phyloP scores from a whole-genome alignment of 2,329 filamentous ascomycete species.

The Akanthomyces dipterigenus region DNA sequence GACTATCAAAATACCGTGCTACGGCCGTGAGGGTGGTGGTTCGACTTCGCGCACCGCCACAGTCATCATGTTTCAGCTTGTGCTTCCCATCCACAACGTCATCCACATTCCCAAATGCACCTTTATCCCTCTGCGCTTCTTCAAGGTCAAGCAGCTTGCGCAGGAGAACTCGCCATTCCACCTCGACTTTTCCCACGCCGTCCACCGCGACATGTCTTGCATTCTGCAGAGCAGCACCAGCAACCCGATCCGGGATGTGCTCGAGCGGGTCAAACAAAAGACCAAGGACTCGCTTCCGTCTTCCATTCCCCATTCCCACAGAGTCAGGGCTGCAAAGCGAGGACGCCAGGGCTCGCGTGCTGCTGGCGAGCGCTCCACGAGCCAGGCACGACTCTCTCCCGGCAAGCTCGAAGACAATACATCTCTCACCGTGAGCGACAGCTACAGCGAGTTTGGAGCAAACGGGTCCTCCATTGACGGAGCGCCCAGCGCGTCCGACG shows the following conservation, averaged over 20 bases:
- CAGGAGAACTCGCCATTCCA: slow-evolving; percentile 48
- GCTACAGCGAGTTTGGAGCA: background rate
- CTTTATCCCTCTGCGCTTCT: slow-evolving; percentile 58
- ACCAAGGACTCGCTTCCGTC: background rate
- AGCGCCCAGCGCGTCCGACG: background rate
- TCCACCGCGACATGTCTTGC: slow-evolving; percentile 55
- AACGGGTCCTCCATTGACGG: slow-evolving; percentile 5
- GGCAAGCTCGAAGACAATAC: slow-evolving; percentile 12
- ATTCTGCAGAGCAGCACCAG: slow-evolving; percentile 27
- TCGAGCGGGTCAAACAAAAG: background rate
- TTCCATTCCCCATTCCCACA: background rate
- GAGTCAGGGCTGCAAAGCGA: background rate
- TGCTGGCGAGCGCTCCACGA: background rate
- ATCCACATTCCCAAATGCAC: slow-evolving; percentile 44
- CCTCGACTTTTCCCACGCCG: slow-evolving; percentile 51
- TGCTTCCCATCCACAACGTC: slow-evolving; percentile 55
- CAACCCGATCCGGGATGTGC: background rate
- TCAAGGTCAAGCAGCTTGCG: slow-evolving; percentile 59
- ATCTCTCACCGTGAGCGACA: background rate
- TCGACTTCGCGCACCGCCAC: slow-evolving; percentile 8
- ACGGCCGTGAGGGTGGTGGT: slow-evolving; percentile 16
- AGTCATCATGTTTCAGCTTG: slow-evolving; percentile 51
- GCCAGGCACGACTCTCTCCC: slow-evolving; percentile 17
- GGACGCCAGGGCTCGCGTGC: background rate
- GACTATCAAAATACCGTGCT: slow-evolving; percentile 36